phyloP scores from a whole-genome alignment of 805 yeast species.

The Sporopachydermia lactativora region DNA sequence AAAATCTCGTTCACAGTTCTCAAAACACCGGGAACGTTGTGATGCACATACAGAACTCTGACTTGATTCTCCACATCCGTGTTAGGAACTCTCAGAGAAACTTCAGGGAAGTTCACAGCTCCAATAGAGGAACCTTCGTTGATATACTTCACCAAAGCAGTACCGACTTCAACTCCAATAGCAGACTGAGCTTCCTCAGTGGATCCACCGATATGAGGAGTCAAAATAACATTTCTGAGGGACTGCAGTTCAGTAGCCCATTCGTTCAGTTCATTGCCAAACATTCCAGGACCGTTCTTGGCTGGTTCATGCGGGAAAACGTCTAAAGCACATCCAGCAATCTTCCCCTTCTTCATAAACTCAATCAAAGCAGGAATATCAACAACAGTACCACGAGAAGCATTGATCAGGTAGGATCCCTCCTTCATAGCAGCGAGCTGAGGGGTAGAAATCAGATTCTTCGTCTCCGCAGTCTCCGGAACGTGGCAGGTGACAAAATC shows the following conservation, averaged over 20 bases:
- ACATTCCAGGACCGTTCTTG: constrained; percentile 78
- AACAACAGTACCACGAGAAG: constrained; percentile 95
- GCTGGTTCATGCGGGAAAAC: constrained; percentile 97
- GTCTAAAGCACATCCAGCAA: constrained; percentile 95
- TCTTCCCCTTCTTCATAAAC: constrained; percentile 84
- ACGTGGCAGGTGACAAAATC: constrained; percentile 92
- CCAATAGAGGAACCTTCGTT: constrained; percentile 93
- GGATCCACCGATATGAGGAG: constrained; percentile 98
- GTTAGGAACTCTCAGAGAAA: constrained; percentile 73
- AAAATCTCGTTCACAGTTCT: constrained; percentile 93
- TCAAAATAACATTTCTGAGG: constrained; percentile 76
- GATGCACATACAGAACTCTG: constrained; percentile 91
- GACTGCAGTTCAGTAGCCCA: constrained; percentile 77
- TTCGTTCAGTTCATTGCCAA: constrained; percentile 55
- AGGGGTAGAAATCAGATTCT: constrained; percentile 75
- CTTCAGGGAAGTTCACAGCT: constrained; percentile 99
- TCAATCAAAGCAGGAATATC: constrained; percentile 88
- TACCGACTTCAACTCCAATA: constrained; percentile 89
- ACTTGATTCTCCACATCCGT: constrained; percentile 75
- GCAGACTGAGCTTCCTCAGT: constrained; percentile 98
- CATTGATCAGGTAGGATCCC: constrained; percentile 88
- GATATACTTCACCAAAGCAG: constrained; percentile 76
- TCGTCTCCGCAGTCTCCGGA: constrained; percentile 88
- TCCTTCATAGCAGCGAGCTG: constrained; percentile 95
- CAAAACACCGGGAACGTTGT: constrained; percentile 97